These are phyloP conservation scores for Bryoglossum gracile DNA, from an alignment of 495 filamentous ascomycete genomes.

Conservation along the genomic window DNA sequence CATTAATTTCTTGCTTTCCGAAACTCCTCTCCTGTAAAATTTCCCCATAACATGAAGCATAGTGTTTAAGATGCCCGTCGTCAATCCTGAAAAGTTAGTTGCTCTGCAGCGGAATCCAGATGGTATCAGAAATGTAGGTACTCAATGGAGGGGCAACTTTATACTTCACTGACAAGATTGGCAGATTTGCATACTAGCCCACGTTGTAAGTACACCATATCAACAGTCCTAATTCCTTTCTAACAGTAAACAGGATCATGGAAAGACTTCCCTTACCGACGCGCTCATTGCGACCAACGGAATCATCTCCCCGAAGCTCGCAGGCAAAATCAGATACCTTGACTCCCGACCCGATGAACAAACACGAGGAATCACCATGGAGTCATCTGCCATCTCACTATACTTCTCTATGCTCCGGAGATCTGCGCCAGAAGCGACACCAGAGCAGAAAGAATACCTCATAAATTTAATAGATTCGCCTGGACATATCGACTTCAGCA, in stretches of 20 bases:
- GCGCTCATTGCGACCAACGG: slow-evolving; percentile 97
- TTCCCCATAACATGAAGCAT: slow-evolving; percentile 1
- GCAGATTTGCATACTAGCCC: slow-evolving; percentile 88
- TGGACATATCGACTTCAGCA: slow-evolving; percentile 98
- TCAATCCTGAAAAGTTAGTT: slow-evolving; percentile 78
- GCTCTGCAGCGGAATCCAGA: slow-evolving; percentile 76
- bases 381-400: slow-evolving; percentile 95
- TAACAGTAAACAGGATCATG: slow-evolving; percentile 62
- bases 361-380: slow-evolving; percentile 96
- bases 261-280: slow-evolving; percentile 96
- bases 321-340: slow-evolving; percentile 95
- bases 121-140: slow-evolving; percentile 78
- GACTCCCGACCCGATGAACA: slow-evolving; percentile 97
- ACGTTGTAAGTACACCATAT: slow-evolving; percentile 61
- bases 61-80: slow-evolving; percentile 67
- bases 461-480: slow-evolving; percentile 98
- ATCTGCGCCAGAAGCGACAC: slow-evolving; percentile 56
- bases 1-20: too few species aligned
- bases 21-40: too few species aligned
- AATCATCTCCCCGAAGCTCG: slow-evolving; percentile 96
- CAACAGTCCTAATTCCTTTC: not conserved
- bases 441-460: slow-evolving; percentile 76
- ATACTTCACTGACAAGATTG: slow-evolving; percentile 22
- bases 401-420: slow-evolving; percentile 84
- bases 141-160: slow-evolving; percentile 28